Base-by-base conservation (phyloP, 176 grass and related monocot species). In the Zoysia pacifica region DNA sequence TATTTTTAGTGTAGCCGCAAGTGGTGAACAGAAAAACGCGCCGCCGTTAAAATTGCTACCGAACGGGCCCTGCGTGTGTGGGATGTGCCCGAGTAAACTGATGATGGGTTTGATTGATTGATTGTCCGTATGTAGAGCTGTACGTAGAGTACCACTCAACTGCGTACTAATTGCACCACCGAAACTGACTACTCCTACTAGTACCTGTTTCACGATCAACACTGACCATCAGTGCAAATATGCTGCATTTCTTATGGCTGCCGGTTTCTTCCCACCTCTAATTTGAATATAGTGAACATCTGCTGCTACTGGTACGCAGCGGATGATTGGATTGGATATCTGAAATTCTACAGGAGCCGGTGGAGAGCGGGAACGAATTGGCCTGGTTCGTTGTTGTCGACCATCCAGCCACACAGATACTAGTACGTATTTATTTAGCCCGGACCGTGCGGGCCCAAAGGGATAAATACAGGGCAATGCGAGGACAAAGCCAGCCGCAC, bases 11-110 rank as follows among this genome's bases (percentile, higher is more conserved):
- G 28, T 28, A 52, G 3, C 38, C 43, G 14, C 47, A 11, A 9
- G 49, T 28, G 28, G 28, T 28, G 28, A 28, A 28, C 28, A 28
- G 28, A 28, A 28, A 28, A 28, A 28, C 28, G 28, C 0, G 28
- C 28, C 28, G 28, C 28, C 28, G 28, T 28, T 28, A 28, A 28
- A 28, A 15, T 18, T 55, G 15, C 14, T 62, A 69, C 12, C 53
- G 69, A 45, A 46, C 28, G 28, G 28, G 28, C 28, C 28, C 28
- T 37, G 19, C n/a, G 40, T 53, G 80, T 36, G 13, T 11, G 49
- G 43, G 81, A 67, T 55, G 60, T 35, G 79, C 18, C 69, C 47
- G 61, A 48, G 5, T 65, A 65, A 53, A 59, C 80, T 64, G 80
- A 74, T 38, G 47, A 37, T 65, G 60, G 59, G n/a, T 18, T 45